Evolutionary conservation across 1,284 basidiomycete species (phyloP), one percentile per base, ranked within the genome.

Genomic region (Fomitopsis betulina): DNA sequence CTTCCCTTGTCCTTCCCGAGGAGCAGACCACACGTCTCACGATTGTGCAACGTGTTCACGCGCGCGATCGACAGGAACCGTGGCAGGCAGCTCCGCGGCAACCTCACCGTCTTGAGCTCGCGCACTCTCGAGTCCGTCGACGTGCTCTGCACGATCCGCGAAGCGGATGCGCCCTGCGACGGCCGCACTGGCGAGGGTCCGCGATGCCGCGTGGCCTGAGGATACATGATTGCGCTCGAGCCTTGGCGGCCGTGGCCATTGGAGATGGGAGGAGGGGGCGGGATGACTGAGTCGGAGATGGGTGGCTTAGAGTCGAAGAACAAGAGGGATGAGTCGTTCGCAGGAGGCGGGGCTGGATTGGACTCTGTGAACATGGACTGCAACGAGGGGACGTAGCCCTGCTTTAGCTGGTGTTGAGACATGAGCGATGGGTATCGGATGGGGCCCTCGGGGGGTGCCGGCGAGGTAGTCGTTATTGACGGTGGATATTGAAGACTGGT

Each of bases 51-150:
- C 0, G 86, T 88, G 65, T 91, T 91, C 19, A 79, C 72, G 3
- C 75, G 69, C 6, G 86, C 85, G 55, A 93, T 87, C 15, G 81
- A 80, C 10, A 93, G 72, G 75, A 95, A 95, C 4, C 84, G 79
- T 5, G 80, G 78, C 10, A 94, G 78, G 60, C 85, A 85, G 37
- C 87, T 84, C 12, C 83, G 77, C 17, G 92, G 92, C 1, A 94
- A 76, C 30, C 75, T 76, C 17, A 91, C 84, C 0, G 78, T 78
- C 68, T 84, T 86, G 50, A 91, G 77, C 49, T 75, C 75, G 19
- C 60, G 62, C 19, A 67, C 56, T 10, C 65, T 63, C 21, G 65
- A 60, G 43, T 74, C 73, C 8, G 62, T 53, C 70, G 74, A 68
- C 39, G 60, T 68, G 25, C 66, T 66, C 32, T 65, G 64, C 21